Conservation (phyloP, 768 basidiomycete genomes). For the Serendipita vermifera region DNA sequence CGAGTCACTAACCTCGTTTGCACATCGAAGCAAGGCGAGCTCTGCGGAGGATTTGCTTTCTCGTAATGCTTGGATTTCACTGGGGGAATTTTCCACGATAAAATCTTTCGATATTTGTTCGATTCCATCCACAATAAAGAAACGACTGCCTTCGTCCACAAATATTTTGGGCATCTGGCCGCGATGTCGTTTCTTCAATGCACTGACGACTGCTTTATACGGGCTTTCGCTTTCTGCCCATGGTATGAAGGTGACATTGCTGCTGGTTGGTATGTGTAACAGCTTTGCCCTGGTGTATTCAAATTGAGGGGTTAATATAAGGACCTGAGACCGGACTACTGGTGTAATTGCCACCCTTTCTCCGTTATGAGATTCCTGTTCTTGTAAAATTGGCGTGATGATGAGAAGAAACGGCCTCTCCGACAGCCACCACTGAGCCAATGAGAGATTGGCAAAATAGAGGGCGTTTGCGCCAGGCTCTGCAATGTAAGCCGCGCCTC, state of each 20-base stretch:
- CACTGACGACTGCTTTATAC: slow-evolving; percentile 36
- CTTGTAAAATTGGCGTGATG: slow-evolving; percentile 30
- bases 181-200: slow-evolving; percentile 21
- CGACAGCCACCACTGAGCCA: slow-evolving; percentile 50
- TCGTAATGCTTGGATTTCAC: slow-evolving; percentile 44
- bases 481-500: slow-evolving; percentile 58
- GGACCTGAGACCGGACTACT: slow-evolving; percentile 32
- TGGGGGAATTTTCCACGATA: slow-evolving; percentile 38
- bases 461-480: slow-evolving; percentile 63
- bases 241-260: slow-evolving; percentile 31
- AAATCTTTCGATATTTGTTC: slow-evolving; percentile 29
- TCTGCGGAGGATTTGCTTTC: slow-evolving; percentile 66
- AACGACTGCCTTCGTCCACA: slow-evolving; percentile 46
- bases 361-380: not conserved
- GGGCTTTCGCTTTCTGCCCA: slow-evolving; percentile 63
- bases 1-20: slow-evolving; percentile 47
- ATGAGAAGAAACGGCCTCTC: slow-evolving; percentile 69
- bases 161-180: slow-evolving; percentile 31
- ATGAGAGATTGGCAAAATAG: slow-evolving; percentile 34
- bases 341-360: slow-evolving; percentile 16
- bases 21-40: slow-evolving; percentile 58
- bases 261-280: slow-evolving; percentile 39
- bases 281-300: slow-evolving; percentile 57
- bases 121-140: slow-evolving; percentile 55
- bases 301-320: slow-evolving; percentile 63